phyloP scores from a whole-genome alignment of 1,139 yeast genomes.

The Debaryomycetaceae sp. region DNA sequence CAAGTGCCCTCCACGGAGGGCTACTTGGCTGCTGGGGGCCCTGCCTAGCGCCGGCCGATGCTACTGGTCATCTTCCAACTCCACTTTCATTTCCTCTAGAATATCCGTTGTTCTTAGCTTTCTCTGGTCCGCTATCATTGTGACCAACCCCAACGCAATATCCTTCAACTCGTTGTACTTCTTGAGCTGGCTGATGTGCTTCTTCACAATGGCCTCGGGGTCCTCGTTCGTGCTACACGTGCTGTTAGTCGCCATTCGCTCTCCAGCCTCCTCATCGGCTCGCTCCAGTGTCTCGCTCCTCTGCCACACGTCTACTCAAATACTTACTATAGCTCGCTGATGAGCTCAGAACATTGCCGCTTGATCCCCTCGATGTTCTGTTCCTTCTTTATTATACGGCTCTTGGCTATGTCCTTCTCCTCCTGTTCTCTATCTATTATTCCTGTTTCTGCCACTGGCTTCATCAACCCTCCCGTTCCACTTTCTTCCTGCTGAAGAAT shows the following conservation, averaged over 20 bases:
- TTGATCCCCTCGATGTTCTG: slow-evolving; percentile 31
- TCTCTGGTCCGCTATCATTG: slow-evolving; percentile 50
- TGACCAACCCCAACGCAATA: slow-evolving; percentile 46
- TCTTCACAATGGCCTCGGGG: slow-evolving; percentile 36
- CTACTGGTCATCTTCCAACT: slow-evolving; percentile 13
- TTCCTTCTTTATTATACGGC: slow-evolving; percentile 16
- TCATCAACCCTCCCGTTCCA: neutral
- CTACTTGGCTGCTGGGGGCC: too few species aligned
- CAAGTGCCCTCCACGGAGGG: neutral
- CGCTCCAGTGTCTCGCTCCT: neutral
- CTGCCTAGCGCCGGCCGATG: neutral
- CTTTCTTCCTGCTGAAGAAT: neutral
- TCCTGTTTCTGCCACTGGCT: neutral
- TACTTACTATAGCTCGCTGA: slow-evolving; percentile 30
- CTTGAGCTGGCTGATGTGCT: slow-evolving; percentile 41
- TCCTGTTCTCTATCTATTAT: neutral
- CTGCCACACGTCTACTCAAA: neutral
- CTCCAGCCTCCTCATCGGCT: neutral
- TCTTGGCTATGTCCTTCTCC: slow-evolving; percentile 13
- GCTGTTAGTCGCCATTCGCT: slow-evolving; percentile 5
- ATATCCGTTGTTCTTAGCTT: slow-evolving; percentile 40
- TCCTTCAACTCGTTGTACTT: slow-evolving; percentile 50
- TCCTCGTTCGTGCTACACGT: slow-evolving; percentile 16
- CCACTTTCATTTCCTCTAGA: slow-evolving; percentile 31
- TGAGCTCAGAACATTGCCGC: slow-evolving; percentile 32